These are phyloP conservation scores for Geotrichum reessii DNA, from an alignment of 1,139 yeast genomes.

Conservation along the genomic window DNA sequence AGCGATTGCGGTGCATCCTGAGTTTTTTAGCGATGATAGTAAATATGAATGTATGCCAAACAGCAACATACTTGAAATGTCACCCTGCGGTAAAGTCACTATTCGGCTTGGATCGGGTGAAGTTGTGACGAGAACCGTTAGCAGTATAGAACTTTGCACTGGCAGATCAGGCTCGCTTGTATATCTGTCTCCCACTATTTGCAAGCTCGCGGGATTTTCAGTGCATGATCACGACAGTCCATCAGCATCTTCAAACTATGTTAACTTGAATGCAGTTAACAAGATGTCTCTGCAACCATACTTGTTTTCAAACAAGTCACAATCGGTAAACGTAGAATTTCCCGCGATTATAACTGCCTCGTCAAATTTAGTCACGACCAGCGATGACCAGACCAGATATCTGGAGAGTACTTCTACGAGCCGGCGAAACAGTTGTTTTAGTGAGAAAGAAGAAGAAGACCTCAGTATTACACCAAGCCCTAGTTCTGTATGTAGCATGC, in stretches of 20 bases:
- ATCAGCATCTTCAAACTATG: background rate
- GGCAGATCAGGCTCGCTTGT: slow-evolving; percentile 32
- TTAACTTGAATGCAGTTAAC: slow-evolving; percentile 7
- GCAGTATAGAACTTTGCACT: slow-evolving; percentile 26
- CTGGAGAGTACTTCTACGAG: slow-evolving; percentile 1
- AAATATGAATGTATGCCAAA: slow-evolving; percentile 32
- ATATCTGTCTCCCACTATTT: slow-evolving; percentile 21
- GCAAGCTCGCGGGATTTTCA: slow-evolving; percentile 13
- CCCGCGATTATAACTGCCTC: background rate
- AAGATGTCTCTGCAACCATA: slow-evolving; percentile 12
- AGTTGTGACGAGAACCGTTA: slow-evolving; percentile 19
- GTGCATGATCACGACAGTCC: background rate
- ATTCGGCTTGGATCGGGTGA: slow-evolving; percentile 23
- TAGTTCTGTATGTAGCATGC: slow-evolving; percentile 4
- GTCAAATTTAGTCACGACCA: background rate
- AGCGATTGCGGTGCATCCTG: slow-evolving; percentile 1
- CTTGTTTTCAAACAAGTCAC: background rate
- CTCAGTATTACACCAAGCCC: background rate
- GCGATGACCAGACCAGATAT: background rate
- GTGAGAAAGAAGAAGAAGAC: background rate
- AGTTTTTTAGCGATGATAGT: slow-evolving; percentile 6
- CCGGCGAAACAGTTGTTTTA: slow-evolving; percentile 4
- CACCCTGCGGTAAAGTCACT: slow-evolving; percentile 24
- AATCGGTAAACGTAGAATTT: background rate
- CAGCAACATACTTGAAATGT: slow-evolving; percentile 24